Base-by-base conservation (phyloP, 2,329 filamentous ascomycete genomes). In the Monilinia polystroma region DNA sequence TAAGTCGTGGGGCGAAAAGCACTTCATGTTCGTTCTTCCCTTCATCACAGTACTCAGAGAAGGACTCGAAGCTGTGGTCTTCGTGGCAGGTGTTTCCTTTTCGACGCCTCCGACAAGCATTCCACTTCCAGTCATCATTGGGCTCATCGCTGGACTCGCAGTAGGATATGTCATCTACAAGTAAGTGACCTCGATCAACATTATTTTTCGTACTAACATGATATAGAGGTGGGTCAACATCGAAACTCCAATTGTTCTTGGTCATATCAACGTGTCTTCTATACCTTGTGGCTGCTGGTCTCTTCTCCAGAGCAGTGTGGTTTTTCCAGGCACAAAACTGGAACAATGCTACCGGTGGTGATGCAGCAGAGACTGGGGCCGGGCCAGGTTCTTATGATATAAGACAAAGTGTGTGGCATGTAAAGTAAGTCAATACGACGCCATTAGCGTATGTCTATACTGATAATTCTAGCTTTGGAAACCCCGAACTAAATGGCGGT, bases 11-110 rank as follows among this genome's bases (percentile, higher is more conserved):
- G 78, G 82, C 26, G 89, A 93, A 77, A 92, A 90, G 77, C 95
- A 96, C 75, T 87, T 88, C 74, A 92, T 96, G 90, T 95, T 96
- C 76, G 78, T 91, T 56, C 81, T 96, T 65, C 93, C 93, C 0
- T 96, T 96, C 78, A 83, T 96, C 75, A 96, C 92, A 0, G 90
- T 95, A n/a, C 80, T 96, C 18, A 83, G 93, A 47, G 92, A 96
- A 77, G 93, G 92, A 3, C 85, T 96, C 41, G 93, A 97, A 77
- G 91, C 90, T 0, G 89, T 96, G 47, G 85, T 96, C 32, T 96
- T 96, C 77, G 87, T 96, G 64, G 91, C 91, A 20, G 93, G 92
- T 26, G 92, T 97, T 5, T 89, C 90, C 3, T 87, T 96, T 65
- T 86, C 87, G 0, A 81, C 90, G 4, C 91, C 92, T 0, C 91